Base-by-base conservation (phyloP, 805 yeast genomes). In the Alloascoidea africana region DNA sequence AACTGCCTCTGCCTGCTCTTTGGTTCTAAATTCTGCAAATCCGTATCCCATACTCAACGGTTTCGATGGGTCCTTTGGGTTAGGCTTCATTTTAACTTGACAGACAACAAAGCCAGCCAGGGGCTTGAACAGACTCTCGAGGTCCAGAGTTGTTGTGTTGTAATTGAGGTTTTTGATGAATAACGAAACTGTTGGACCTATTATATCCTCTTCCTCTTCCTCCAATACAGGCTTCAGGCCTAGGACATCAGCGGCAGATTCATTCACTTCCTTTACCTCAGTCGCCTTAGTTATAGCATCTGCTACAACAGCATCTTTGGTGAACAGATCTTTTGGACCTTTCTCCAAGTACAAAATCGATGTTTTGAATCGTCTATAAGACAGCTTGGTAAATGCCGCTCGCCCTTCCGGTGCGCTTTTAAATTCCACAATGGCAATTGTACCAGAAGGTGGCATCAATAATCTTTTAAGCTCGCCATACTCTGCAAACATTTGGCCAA, bases 11-110 rank as follows among this genome's bases (percentile, higher is more conserved):
- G 98, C 98, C 49, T 80, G 75, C 32, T 75, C 83, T 46, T 71
- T 73, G 1, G 87, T 72, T 46, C 64, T 73, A 58, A 85, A 91
- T 58, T 91, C 98, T 11, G 73, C 96, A 60, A 91, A 91, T 1
- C 98, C 98, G 51, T 86, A 91, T 15, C 98, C 98, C 98, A 91
- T 91, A 48, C 96, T 85, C 42, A 76, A 66, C n/a, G 65, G 59
- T 40, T 70, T 70, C 6, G 76, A 79, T 2, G 69, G 52, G 42
- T 73, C 69, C 57, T 76, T 83, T 27, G 94, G 73, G 59, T 89
- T 94, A 1, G 95, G 87, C 54, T 87, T 89, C 17, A 80, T 80
- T 52, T 84, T 84, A 39, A 91, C 80, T 16, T 76, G 74, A 2
- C 94, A 94, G 36, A 78, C 66, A 11, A 79, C 71, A 54, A 82